Percentiles rank a stretch among this genome's conserved stretches.
Evolutionary conservation across 2,329 filamentous ascomycete species (phyloP).

Genomic region (Fusarium redolens): DNA sequence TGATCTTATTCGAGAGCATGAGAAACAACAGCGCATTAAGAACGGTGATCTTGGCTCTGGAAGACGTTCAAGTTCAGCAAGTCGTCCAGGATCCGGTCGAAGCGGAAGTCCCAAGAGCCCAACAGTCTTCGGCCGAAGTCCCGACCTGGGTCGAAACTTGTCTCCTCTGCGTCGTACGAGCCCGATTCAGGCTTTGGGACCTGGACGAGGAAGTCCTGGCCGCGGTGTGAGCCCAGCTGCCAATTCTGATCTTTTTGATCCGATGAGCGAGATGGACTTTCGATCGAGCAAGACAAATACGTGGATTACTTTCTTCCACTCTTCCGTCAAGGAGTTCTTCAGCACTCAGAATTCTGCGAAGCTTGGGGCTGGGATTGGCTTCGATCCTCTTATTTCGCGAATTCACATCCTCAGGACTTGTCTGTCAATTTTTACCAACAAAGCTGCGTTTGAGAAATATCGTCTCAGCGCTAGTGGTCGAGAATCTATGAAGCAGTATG

Average conservation of each 20-base stretch:
- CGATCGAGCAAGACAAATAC: conserved; percentile 57
- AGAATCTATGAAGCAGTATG: conserved; percentile 52
- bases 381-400: conserved; percentile 50
- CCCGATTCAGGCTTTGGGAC: conserved; percentile 19
- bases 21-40: conserved; percentile 45
- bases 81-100: conserved; percentile 34
- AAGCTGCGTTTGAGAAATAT: conserved; percentile 44
- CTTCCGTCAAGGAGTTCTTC: conserved; percentile 54
- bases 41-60: conserved; percentile 26
- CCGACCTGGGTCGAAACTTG: conserved; percentile 37
- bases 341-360: conserved; percentile 47
- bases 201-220: conserved; percentile 23
- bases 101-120: conserved; percentile 31
- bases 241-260: conserved; percentile 48
- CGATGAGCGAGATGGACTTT: conserved; percentile 52
- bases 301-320: conserved; percentile 55
- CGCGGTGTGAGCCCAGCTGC: conserved; percentile 44
- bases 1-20: conserved; percentile 54
- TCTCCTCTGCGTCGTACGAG: conserved; percentile 31
- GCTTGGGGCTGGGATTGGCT: conserved; percentile 44
- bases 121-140: conserved; percentile 26
- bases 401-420: conserved; percentile 54
- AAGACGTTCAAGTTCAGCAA: conserved; percentile 37
- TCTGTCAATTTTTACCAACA: conserved; percentile 54
- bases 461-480: conserved; percentile 43